Conservation (phyloP, 768 basidiomycete species). For the Pulveroboletus sp. region DNA sequence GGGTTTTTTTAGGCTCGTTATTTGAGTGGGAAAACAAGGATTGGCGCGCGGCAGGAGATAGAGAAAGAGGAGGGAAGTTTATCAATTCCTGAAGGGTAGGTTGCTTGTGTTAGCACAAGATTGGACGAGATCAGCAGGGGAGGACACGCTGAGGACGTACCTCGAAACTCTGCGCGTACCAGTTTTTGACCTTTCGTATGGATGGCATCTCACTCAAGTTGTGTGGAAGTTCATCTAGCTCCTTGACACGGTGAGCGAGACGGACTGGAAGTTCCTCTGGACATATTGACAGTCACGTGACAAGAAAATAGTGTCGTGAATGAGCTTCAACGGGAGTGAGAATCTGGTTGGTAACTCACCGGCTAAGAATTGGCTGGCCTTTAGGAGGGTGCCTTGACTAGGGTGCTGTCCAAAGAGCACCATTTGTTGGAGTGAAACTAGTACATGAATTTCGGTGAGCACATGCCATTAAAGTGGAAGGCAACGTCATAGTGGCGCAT, state of each 20-base stretch:
- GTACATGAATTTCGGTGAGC: constrained; percentile 6
- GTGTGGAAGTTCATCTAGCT: constrained; percentile 92
- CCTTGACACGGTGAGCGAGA: constrained; percentile 93
- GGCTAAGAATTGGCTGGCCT: constrained; percentile 84
- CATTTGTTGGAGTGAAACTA: constrained; percentile 97
- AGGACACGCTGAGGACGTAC: constrained; percentile 41
- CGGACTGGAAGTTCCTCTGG: constrained; percentile 92
- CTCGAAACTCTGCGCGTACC: constrained; percentile 99
- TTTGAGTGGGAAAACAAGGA: constrained; percentile 55
- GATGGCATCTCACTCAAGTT: constrained; percentile 88
- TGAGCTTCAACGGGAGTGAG: too few species aligned
- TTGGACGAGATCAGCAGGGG: background rate
- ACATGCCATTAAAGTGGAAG: background rate
- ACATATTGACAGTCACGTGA: background rate
- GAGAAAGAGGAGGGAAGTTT: constrained; percentile 72
- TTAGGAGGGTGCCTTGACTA: constrained; percentile 89
- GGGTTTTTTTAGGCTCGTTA: constrained; percentile 25
- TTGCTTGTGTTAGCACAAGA: constrained; percentile 1
- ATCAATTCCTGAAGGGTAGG: constrained; percentile 71
- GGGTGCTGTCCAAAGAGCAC: constrained; percentile 96
- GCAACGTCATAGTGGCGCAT: background rate
- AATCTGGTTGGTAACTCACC: constrained; percentile 41
- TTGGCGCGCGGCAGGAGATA: constrained; percentile 66
- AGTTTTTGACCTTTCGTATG: constrained; percentile 93
- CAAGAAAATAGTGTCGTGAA: too few species aligned